A percentile compares a stretch with the other conserved stretches of the same genome.
Conservation (phyloP, 1,284 basidiomycete species). For the Cerioporus squamosus region DNA sequence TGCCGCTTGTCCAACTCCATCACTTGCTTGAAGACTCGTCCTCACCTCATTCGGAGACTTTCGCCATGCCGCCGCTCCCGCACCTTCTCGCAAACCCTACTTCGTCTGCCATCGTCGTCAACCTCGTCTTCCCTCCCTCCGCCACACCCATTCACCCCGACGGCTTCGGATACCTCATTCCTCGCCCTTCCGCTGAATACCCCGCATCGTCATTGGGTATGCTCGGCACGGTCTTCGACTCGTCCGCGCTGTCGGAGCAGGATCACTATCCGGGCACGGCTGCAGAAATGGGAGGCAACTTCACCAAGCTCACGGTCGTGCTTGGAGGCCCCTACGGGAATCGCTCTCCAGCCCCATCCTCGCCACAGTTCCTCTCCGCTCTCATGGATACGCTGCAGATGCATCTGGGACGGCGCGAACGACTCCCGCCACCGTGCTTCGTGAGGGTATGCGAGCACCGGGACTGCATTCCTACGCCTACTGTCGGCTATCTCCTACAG, state of each 20-base stretch:
- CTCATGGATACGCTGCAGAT: slow-evolving; percentile 54
- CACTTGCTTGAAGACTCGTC: slow-evolving; percentile 42
- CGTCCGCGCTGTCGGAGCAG: slow-evolving; percentile 72
- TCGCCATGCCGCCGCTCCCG: slow-evolving; percentile 36
- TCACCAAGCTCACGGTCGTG: slow-evolving; percentile 89
- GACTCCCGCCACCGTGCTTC: slow-evolving; percentile 63
- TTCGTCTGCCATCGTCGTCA: slow-evolving; percentile 73
- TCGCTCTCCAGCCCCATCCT: slow-evolving; percentile 32
- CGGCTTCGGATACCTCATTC: slow-evolving; percentile 95
- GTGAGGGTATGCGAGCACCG: slow-evolving; percentile 60
- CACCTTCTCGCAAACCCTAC: slow-evolving; percentile 60
- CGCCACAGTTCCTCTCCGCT: slow-evolving; percentile 40
- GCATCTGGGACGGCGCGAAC: slow-evolving; percentile 45
- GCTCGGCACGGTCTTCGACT: slow-evolving; percentile 87
- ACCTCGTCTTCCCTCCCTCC: slow-evolving; percentile 69
- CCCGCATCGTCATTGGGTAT: slow-evolving; percentile 52
- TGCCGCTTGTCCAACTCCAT: slow-evolving; percentile 74
- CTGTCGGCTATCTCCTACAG: slow-evolving; percentile 70
- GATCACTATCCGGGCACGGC: slow-evolving; percentile 45
- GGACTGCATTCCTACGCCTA: slow-evolving; percentile 85
- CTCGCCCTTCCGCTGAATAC: slow-evolving; percentile 62
- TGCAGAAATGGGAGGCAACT: slow-evolving; percentile 28
- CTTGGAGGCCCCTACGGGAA: slow-evolving; percentile 81
- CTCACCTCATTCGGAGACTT: background rate
- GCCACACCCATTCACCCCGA: slow-evolving; percentile 66